Evolutionary conservation across 176 grass and related monocot species (phyloP).

Genomic region (Neostapfia colusana): DNA sequence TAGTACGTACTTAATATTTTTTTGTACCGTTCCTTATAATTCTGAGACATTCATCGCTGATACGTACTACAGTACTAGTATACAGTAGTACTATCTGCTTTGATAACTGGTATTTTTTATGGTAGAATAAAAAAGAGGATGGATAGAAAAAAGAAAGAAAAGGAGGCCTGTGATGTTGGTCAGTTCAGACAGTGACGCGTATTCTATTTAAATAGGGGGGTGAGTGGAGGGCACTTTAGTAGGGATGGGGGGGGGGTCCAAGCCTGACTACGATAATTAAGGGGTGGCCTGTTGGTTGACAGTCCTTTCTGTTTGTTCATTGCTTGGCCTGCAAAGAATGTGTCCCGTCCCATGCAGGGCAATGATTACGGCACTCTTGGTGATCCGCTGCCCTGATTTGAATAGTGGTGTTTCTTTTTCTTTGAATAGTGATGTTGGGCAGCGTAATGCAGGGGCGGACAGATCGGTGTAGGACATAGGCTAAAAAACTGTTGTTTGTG

Average conservation of each 20-base stretch:
- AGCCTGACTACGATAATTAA: too few species aligned
- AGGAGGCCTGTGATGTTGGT: neutral
- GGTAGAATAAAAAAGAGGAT: too few species aligned
- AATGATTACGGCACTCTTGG: slow-evolving; percentile 18
- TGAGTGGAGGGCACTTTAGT: slow-evolving; percentile 1
- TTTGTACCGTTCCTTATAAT: neutral
- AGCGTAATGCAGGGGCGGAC: neutral
- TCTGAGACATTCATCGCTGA: neutral
- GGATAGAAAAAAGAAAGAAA: neutral
- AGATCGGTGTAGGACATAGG: neutral
- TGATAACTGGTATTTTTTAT: neutral
- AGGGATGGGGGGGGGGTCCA: too few species aligned
- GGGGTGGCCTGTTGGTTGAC: slow-evolving; percentile 30
- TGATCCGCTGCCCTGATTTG: slow-evolving; percentile 16
- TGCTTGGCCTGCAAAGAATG: slow-evolving; percentile 30
- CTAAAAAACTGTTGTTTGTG: neutral
- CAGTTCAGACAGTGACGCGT: neutral
- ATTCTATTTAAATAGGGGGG: slow-evolving; percentile 6
- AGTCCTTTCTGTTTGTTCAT: slow-evolving; percentile 36
- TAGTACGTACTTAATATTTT: too few species aligned
- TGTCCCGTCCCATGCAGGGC: slow-evolving; percentile 23
- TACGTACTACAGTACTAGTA: neutral
- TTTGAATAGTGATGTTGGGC: neutral
- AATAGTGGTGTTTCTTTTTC: neutral
- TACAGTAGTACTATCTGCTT: too few species aligned